Percentiles rank a stretch among this genome's conserved stretches.
Evolutionary conservation across 2,329 filamentous ascomycete species (phyloP).

Genomic region (Ophiocordyceps camponoti-saundersi): DNA sequence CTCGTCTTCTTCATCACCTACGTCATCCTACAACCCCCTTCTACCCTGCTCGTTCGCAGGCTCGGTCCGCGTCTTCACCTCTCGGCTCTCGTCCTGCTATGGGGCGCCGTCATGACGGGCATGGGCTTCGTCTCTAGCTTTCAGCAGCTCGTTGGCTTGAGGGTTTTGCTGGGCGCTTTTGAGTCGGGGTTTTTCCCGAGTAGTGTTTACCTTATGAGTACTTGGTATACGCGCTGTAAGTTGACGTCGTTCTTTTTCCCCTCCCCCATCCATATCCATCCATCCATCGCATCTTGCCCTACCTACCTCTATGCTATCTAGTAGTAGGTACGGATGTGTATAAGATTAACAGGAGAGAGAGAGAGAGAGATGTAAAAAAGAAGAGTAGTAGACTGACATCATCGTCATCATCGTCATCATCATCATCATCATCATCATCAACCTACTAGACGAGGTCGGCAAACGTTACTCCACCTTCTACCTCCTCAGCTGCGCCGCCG

Average conservation of each 20-base stretch:
- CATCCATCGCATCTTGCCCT: too few relatives aligned
- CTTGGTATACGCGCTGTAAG: constrained; percentile 53
- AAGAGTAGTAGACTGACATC: neutral
- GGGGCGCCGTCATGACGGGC: constrained; percentile 45
- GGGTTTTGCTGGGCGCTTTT: constrained; percentile 43
- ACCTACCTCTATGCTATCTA: too few relatives aligned
- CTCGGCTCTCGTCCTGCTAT: constrained; percentile 33
- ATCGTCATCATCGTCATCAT: neutral
- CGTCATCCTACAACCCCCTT: constrained; percentile 53
- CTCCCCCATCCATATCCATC: too few relatives aligned
- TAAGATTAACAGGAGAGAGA: too few relatives aligned
- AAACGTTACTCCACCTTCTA: constrained; percentile 55
- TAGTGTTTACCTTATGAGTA: constrained; percentile 55
- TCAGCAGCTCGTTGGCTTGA: constrained; percentile 32
- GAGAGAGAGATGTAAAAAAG: too few relatives aligned
- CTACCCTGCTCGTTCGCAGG: constrained; percentile 50
- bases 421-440: too few relatives aligned
- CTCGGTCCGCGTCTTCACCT: constrained; percentile 45
- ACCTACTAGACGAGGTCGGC: constrained; percentile 40
- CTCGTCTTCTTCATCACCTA: constrained; percentile 63
- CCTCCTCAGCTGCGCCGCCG: constrained; percentile 47
- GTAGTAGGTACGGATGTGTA: too few relatives aligned
- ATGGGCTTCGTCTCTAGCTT: constrained; percentile 45
- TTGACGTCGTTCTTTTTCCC: neutral
- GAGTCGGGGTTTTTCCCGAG: constrained; percentile 59